Evolutionary conservation across 1,139 yeast genomes (phyloP), one percentile per base, ranked within the genome.

Genomic region (Suhomyces guaymorum): DNA sequence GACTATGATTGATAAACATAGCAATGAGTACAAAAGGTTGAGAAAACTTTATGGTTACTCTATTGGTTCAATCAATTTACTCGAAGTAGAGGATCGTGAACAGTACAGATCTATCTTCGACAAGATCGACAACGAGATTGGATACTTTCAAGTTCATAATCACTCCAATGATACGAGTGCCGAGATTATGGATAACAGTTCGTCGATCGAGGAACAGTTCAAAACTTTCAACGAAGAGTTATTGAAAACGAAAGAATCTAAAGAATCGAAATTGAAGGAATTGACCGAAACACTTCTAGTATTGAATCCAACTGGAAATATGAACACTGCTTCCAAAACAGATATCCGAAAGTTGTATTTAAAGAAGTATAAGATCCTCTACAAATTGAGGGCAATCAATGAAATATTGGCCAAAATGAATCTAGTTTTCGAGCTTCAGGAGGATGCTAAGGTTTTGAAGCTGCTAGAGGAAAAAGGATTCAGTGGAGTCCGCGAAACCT

Each of bases 351-450:
- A 28, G 15, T 33, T 46, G 14, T 45, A 41, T 28, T 27, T 32
- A 18, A 39, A 39, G 33, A 48, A 46, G 30, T 35, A 39, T 30
- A 38, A 35, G 30, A 22, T 30, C 7, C 42, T 48, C 35, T 22
- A 24, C 15, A 43, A 44, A 32, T 30, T 47, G 29, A 30, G 38
- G 29, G 18, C 33, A 21, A 30, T 44, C n/a, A 46, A 44, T 19
- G 33, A 38, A 19, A 25, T 47, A 24, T 32, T 39, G 28, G 15
- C 32, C 7, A 29, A 39, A 19, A 34, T 47, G 34, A 41, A 32
- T 23, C 19, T 22, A 7, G 28, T 48, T 3, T 43, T 43, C 15
- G 52, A 48, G 38, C 38, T 36, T 12, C 43, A 41, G 20, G 50
- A 43, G 26, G 51, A 47, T 25, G 29, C 40, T 4, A 20, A 26